Evolutionary conservation across 768 basidiomycete genomes (phyloP).

Genomic region (Ramaria sp.): DNA sequence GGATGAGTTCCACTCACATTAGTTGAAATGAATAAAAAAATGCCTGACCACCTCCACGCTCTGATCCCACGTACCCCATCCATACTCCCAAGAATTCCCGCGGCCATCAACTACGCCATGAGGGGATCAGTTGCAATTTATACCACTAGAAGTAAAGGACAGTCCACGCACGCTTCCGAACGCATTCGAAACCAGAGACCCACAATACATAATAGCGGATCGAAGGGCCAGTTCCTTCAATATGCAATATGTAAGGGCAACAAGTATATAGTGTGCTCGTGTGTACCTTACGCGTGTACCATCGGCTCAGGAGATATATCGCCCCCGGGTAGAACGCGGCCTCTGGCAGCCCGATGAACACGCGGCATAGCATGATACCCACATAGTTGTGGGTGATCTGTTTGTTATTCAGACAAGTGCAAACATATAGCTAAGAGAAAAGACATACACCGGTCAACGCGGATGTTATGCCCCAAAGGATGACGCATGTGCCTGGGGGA

Average conservation of each 20-base stretch:
- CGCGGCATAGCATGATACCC: slow-evolving; percentile 43
- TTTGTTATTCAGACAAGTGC: neutral
- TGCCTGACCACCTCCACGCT: slow-evolving; percentile 55
- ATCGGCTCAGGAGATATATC: slow-evolving; percentile 26
- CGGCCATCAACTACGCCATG: slow-evolving; percentile 46
- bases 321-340: slow-evolving; percentile 56
- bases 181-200: slow-evolving; percentile 52
- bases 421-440: neutral
- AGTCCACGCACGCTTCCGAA: slow-evolving; percentile 43
- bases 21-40: neutral
- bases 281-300: slow-evolving; percentile 27
- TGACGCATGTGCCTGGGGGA: slow-evolving; percentile 29
- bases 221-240: slow-evolving; percentile 54
- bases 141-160: neutral
- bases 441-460: slow-evolving; percentile 47
- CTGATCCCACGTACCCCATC: slow-evolving; percentile 54
- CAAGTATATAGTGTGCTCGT: slow-evolving; percentile 8
- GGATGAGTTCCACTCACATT: neutral
- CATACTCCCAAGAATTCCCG: slow-evolving; percentile 63
- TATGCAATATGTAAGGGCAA: slow-evolving; percentile 35
- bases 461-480: slow-evolving; percentile 54
- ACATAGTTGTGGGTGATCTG: slow-evolving; percentile 44
- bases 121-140: neutral
- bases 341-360: slow-evolving; percentile 57
- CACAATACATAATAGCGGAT: slow-evolving; percentile 47